Conservation (phyloP, 1,139 yeast genomes). For the Taiozyma onychis region DNA sequence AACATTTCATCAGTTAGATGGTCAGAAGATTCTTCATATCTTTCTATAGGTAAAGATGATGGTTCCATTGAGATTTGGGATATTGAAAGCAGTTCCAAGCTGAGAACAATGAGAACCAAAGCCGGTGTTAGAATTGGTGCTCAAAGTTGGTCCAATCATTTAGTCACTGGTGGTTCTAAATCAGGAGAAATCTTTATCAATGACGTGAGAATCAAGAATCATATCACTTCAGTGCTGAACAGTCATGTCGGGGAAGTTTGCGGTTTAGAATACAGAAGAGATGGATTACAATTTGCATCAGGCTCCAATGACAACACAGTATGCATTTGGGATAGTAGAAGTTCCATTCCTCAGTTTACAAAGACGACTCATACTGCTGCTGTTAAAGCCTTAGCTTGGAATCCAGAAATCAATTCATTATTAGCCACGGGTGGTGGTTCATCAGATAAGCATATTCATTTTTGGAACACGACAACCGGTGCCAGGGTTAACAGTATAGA, state of each 20-base stretch:
- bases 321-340: constrained; percentile 90
- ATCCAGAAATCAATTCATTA: constrained; percentile 78
- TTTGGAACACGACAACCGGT: constrained; percentile 95
- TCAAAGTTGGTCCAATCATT: constrained; percentile 80
- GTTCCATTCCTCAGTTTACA: constrained; percentile 65
- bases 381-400: constrained; percentile 93
- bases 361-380: constrained; percentile 89
- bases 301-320: constrained; percentile 96
- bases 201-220: constrained; percentile 87
- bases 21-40: constrained; percentile 88
- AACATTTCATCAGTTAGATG: constrained; percentile 74
- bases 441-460: constrained; percentile 81
- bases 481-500: constrained; percentile 81
- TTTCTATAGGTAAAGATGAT: constrained; percentile 79
- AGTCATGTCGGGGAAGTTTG: constrained; percentile 88
- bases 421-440: constrained; percentile 98
- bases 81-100: constrained; percentile 65
- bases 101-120: constrained; percentile 74
- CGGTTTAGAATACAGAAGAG: constrained; percentile 82
- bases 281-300: constrained; percentile 80
- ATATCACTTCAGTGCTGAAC: constrained; percentile 53
- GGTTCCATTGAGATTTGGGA: constrained; percentile 95
- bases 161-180: constrained; percentile 77
- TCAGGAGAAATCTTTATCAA: constrained; percentile 83
- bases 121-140: constrained; percentile 74